Conservation (phyloP, 2,329 filamentous ascomycete genomes). For the Aspergillus phoenicis region DNA sequence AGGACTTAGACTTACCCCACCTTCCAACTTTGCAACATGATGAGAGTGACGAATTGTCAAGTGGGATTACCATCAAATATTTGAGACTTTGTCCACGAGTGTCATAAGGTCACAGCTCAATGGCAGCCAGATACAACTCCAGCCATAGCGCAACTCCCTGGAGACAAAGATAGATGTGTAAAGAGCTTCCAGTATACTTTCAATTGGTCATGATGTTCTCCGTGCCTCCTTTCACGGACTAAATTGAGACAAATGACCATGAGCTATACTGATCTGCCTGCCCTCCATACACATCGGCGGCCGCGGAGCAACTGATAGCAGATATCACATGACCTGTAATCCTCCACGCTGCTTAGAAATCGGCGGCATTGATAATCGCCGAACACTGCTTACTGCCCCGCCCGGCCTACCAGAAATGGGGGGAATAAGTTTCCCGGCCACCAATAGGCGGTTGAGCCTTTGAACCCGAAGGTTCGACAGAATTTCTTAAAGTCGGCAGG, state of each 20-base stretch:
- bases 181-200: not conserved
- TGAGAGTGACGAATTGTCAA: not conserved
- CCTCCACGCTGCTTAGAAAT: conserved; percentile 26
- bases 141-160: not conserved
- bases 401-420: conserved; percentile 14
- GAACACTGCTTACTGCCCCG: conserved; percentile 21
- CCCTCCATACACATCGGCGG: not conserved
- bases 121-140: not conserved
- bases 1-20: not conserved
- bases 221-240: not conserved
- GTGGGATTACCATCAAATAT: not conserved
- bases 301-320: not conserved
- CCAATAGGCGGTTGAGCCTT: conserved; percentile 22
- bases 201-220: not conserved
- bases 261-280: not conserved
- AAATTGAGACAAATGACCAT: not conserved
- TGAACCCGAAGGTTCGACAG: conserved; percentile 18
- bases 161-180: too few relatives aligned
- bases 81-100: not conserved
- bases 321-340: conserved; percentile 16
- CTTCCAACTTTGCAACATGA: not conserved
- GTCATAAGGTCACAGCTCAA: too few relatives aligned
- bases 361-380: conserved; percentile 16
- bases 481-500: conserved; percentile 20
- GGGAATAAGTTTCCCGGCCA: conserved; percentile 11